Conservation (phyloP, 352 stramenopile genomes). For the Globisporangium uncinulatum region DNA sequence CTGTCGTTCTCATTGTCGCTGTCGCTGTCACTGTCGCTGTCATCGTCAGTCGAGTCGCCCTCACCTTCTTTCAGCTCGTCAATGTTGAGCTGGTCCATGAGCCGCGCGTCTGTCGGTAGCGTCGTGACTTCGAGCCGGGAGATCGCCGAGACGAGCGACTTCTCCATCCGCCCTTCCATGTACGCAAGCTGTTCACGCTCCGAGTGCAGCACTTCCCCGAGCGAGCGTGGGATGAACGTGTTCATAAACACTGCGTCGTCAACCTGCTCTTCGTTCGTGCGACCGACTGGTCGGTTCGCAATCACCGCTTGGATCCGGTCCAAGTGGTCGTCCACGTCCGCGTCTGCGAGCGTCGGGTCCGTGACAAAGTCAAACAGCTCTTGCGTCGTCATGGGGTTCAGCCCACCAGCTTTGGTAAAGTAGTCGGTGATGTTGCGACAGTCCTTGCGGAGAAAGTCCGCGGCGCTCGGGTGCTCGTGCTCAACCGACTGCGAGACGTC, state of each 20-base stretch:
- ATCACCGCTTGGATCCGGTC: slow-evolving; percentile 89
- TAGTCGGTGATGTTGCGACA: slow-evolving; percentile 97
- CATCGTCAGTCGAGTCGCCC: slow-evolving; percentile 39
- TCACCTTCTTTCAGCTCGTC: slow-evolving; percentile 79
- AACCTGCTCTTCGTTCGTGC: slow-evolving; percentile 79
- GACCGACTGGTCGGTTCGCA: slow-evolving; percentile 50
- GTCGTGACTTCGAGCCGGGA: slow-evolving; percentile 60
- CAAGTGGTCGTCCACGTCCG: slow-evolving; percentile 83
- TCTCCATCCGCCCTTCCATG: slow-evolving; percentile 83
- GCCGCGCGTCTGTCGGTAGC: slow-evolving; percentile 28
- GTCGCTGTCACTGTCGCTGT: slow-evolving; percentile 46
- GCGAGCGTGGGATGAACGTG: slow-evolving; percentile 92
- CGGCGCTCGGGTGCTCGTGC: slow-evolving; percentile 95
- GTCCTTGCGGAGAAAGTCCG: slow-evolving; percentile 98
- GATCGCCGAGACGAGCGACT: slow-evolving; percentile 72
- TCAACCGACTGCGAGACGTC: slow-evolving; percentile 99
- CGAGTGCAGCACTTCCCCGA: slow-evolving; percentile 91
- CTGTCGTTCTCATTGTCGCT: slow-evolving; percentile 56
- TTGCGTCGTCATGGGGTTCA: slow-evolving; percentile 92
- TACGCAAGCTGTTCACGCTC: slow-evolving; percentile 84
- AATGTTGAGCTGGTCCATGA: slow-evolving; percentile 50
- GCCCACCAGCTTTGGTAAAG: slow-evolving; percentile 86
- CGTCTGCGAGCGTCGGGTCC: slow-evolving; percentile 52
- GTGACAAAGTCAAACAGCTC: slow-evolving; percentile 98
- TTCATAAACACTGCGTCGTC: slow-evolving; percentile 93